Conservation (phyloP, 345 rosid genomes). For the Carallia pectinifolia region DNA sequence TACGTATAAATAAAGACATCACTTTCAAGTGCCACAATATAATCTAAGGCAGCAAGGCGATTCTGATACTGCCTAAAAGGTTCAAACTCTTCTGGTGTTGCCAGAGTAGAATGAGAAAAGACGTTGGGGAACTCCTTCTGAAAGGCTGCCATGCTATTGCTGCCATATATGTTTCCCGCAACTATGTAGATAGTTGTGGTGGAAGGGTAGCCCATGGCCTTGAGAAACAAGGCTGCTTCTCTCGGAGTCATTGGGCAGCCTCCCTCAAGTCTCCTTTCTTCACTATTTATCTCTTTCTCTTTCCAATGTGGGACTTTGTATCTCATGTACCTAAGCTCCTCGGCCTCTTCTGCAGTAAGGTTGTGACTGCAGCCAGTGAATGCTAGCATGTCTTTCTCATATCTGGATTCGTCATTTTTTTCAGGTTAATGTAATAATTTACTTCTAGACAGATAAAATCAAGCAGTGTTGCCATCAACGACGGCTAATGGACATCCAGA, state of each 20-base stretch:
- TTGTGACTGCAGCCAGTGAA: conserved; percentile 98
- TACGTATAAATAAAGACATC: conserved; percentile 90
- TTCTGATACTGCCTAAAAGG: conserved; percentile 73
- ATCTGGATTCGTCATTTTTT: conserved; percentile 47
- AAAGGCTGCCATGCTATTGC: conserved; percentile 74
- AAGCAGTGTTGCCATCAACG: conserved; percentile 1
- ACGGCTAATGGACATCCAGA: background rate
- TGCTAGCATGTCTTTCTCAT: conserved; percentile 98
- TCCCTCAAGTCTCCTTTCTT: conserved; percentile 63
- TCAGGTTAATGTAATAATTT: background rate
- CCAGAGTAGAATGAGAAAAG: conserved; percentile 70
- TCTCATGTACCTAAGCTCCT: conserved; percentile 79
- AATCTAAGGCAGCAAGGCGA: conserved; percentile 91
- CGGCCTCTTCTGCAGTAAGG: conserved; percentile 66
- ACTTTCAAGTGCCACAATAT: conserved; percentile 85
- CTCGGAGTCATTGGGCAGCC: conserved; percentile 99
- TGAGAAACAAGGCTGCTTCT: conserved; percentile 91
- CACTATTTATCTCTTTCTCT: conserved; percentile 90
- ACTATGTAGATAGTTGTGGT: conserved; percentile 84
- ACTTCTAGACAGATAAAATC: background rate
- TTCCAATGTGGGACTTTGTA: conserved; percentile 86
- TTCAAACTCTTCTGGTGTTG: conserved; percentile 78
- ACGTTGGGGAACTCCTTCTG: conserved; percentile 80
- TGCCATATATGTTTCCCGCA: conserved; percentile 84
- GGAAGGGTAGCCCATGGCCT: conserved; percentile 94